These are phyloP conservation scores for Vanilla planifolia DNA, from an alignment of 106 monocot species.

Conservation along the genomic window DNA sequence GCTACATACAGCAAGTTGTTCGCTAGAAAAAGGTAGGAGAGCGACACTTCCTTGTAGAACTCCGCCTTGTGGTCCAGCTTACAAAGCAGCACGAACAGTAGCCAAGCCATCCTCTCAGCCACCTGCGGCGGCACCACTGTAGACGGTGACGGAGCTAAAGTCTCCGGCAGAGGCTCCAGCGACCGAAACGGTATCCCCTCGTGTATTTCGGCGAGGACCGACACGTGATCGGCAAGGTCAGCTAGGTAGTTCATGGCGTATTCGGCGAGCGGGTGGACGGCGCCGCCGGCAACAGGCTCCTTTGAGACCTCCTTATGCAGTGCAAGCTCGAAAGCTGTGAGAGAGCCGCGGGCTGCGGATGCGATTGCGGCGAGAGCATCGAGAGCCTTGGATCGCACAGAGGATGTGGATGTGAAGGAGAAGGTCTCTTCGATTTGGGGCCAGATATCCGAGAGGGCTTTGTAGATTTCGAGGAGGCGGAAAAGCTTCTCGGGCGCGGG, in stretches of 20 bases:
- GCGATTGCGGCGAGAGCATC: slow-evolving; percentile 23
- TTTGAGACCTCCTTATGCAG: slow-evolving; percentile 43
- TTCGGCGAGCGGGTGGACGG: slow-evolving; percentile 43
- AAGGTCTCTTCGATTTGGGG: slow-evolving; percentile 45
- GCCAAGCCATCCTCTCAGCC: slow-evolving; percentile 28
- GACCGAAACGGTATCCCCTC: slow-evolving; percentile 21
- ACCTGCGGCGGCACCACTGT: slow-evolving; percentile 2
- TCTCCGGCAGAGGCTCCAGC: slow-evolving; percentile 8
- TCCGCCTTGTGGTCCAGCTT: slow-evolving; percentile 10
- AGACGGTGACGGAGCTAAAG: slow-evolving; percentile 1
- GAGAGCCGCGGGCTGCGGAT: slow-evolving; percentile 22
- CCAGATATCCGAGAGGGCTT: slow-evolving; percentile 24
- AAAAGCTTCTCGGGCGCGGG: slow-evolving; percentile 46
- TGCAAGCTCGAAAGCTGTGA: slow-evolving; percentile 41
- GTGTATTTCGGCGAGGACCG: slow-evolving; percentile 28
- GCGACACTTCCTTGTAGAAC: slow-evolving; percentile 2
- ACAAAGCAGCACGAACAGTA: slow-evolving; percentile 19
- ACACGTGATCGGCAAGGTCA: slow-evolving; percentile 45
- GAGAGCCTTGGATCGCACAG: slow-evolving; percentile 19
- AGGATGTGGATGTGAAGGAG: slow-evolving; percentile 25
- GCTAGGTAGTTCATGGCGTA: slow-evolving; percentile 62
- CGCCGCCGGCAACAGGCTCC: slow-evolving; percentile 21
- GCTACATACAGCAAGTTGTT: slow-evolving; percentile 59
- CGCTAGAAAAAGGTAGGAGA: slow-evolving; percentile 44
- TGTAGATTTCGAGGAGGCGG: slow-evolving; percentile 48